phyloP scores from a whole-genome alignment of 1,284 basidiomycete species.

The Cryptococcus sp. region DNA sequence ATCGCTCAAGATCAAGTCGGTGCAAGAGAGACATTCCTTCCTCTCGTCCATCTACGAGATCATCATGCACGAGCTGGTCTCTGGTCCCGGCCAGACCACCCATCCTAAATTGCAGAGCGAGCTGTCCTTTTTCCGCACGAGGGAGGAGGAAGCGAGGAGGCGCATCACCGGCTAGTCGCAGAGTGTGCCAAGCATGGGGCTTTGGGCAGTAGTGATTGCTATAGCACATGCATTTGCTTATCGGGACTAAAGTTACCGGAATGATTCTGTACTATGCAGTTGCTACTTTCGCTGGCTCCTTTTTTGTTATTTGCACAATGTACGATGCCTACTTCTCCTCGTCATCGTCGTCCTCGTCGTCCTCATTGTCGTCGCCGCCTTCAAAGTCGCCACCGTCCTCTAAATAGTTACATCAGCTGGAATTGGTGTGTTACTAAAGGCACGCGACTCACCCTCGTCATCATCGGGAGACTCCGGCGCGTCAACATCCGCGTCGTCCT shows the following conservation, averaged over 20 bases:
- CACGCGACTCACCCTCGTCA: slow-evolving; percentile 21
- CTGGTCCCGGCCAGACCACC: slow-evolving; percentile 56
- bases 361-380: slow-evolving; percentile 26
- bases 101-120: slow-evolving; percentile 64
- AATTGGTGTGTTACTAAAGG: background rate
- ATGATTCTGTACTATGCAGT: background rate
- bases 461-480: slow-evolving; percentile 30
- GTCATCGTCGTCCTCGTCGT: slow-evolving; percentile 42
- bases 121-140: slow-evolving; percentile 62
- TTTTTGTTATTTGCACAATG: slow-evolving; percentile 1
- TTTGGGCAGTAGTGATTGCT: too few relatives aligned
- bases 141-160: slow-evolving; percentile 61
- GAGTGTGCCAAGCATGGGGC: background rate
- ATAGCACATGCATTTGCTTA: too few relatives aligned
- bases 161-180: slow-evolving; percentile 44
- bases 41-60: slow-evolving; percentile 73
- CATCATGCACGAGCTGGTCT: slow-evolving; percentile 71
- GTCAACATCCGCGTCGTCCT: slow-evolving; percentile 35
- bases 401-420: background rate
- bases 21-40: slow-evolving; percentile 64
- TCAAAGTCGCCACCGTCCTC: slow-evolving; percentile 21
- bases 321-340: slow-evolving; percentile 23
- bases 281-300: background rate
- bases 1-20: slow-evolving; percentile 63
- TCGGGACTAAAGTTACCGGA: too few relatives aligned